Evolutionary conservation across 257 asterid genomes (phyloP), one percentile per base, ranked within the genome.

Genomic region (Paraleonurus japonicus): DNA sequence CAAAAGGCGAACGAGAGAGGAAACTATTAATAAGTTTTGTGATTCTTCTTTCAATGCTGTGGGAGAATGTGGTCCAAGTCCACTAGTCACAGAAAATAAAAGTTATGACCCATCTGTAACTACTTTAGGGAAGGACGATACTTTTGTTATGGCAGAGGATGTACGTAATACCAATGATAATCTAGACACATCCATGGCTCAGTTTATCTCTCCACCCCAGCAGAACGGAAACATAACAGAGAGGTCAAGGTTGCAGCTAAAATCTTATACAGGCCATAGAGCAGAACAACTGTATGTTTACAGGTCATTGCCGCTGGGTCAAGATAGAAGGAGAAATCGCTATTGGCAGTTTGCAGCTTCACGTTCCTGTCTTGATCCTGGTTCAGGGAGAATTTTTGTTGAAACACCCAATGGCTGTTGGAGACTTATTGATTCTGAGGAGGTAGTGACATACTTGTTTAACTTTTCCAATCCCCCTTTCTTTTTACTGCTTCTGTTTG

Each of bases 241-340:
- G 86, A 85, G 96, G 76, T 89, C 99, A 33, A 89, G 98, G 58
- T 69, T 88, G 89, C 97, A 88, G 88, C 78, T 95, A 51, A 95
- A 95, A 83, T 87, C 99, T 30, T 95, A 84, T 72, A 85, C 92
- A 67, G 91, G 97, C 75, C 99, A 95, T 72, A 85, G 75, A 78
- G 94, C 98, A 23, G 98, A 95, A 80, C 98, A 95, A 76, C 86
- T 85, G 81, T 90, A 87, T 75, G 91, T 79, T 37, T 95, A 89
- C 83, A 85, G 98, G 85, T 95, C 99, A 20, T 83, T 95, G 76
- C 99, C 99, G 73, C 83, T 95, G 73, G 99, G 98, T 73, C 97
- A 83, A 81, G 99, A 95, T 85, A 81, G 99, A 72, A 83, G 99
- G 81, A 90, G 96, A 75, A 95, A 92, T 74, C 96, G 98, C 20